Base-by-base conservation (phyloP, 2,329 filamentous ascomycete genomes). In the Sordariomycetes sp. region DNA sequence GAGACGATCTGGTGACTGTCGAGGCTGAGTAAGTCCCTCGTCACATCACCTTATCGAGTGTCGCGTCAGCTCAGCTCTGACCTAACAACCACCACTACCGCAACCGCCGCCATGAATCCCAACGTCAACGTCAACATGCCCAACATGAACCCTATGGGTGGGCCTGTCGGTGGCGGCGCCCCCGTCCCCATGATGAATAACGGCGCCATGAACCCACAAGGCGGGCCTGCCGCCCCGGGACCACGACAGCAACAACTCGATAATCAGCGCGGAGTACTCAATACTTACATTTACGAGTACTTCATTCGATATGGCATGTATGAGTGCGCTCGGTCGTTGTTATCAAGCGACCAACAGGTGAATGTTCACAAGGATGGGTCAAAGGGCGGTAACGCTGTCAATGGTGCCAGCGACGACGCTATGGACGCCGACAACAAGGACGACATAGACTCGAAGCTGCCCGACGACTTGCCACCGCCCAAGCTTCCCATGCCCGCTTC, bases 231-330 rank as follows among this genome's bases (percentile, higher is more conserved):
- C 29, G 53, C 49, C 28, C 47, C 51, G 30, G 52, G 48, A 17
- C 45, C 50, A 26, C n/a, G 35, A 21, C 24, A 47, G 46, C 62
- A 64, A 38, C 61, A 58, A 43, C 56, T 57, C 40, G 64, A 68
- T 32, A 57, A 53, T 40, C 66, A 64, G 45, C 74, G 72, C 43
- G 63, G 69, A 32, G 62, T 78, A 39, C 70, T 92, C 33, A 88
- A 90, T 62, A 90, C 85, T 15, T 88, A 88, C 57, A 92, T 92
- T 45, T 92, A 90, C 68, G 85, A 92, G 52, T 90, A 92, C 57
- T 90, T 96, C 44, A 67, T 95, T 45, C 86, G 84, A 50, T 83
- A 86, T 56, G 74, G 79, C 46, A 86, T 94, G 72, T 82, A 75
- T 52, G 84, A 92, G 44, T 82, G 84, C 54, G 92, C 92, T 44